Conservation (phyloP, 805 yeast species). For the Nakazawaea ernobii region DNA sequence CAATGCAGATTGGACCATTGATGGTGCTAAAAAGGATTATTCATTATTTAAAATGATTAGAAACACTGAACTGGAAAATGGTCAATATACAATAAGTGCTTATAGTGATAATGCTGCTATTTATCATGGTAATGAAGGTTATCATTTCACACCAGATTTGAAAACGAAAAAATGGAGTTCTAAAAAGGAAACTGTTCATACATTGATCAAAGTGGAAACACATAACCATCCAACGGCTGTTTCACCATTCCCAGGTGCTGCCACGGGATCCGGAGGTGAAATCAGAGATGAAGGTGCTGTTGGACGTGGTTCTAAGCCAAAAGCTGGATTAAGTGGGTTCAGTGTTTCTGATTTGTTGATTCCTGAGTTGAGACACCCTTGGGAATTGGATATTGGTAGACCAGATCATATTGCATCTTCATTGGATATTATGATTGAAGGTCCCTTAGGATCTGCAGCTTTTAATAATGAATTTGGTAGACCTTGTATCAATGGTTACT, state of each 20-base stretch:
- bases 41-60: conserved; percentile 92
- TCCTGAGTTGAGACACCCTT: conserved; percentile 83
- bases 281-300: conserved; percentile 99
- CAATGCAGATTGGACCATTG: conserved; percentile 97
- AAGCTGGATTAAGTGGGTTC: conserved; percentile 94
- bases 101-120: conserved; percentile 98
- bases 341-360: conserved; percentile 86
- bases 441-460: conserved; percentile 97
- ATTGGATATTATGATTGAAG: conserved; percentile 92
- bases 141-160: conserved; percentile 73
- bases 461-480: conserved; percentile 98
- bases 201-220: conserved; percentile 93
- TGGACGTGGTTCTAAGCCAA: conserved; percentile 95
- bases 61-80: conserved; percentile 79
- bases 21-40: conserved; percentile 65
- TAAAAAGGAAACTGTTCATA: conserved; percentile 73
- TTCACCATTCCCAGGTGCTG: conserved; percentile 98
- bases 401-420: conserved; percentile 93
- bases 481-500: conserved; percentile 95
- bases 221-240: conserved; percentile 99
- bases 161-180: conserved; percentile 68
- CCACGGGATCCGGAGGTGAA: conserved; percentile 99
- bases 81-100: conserved; percentile 84
- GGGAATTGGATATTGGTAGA: conserved; percentile 90
- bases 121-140: conserved; percentile 76